Conservation (phyloP, 441 rosid genomes). For the Erodium moschatum region DNA sequence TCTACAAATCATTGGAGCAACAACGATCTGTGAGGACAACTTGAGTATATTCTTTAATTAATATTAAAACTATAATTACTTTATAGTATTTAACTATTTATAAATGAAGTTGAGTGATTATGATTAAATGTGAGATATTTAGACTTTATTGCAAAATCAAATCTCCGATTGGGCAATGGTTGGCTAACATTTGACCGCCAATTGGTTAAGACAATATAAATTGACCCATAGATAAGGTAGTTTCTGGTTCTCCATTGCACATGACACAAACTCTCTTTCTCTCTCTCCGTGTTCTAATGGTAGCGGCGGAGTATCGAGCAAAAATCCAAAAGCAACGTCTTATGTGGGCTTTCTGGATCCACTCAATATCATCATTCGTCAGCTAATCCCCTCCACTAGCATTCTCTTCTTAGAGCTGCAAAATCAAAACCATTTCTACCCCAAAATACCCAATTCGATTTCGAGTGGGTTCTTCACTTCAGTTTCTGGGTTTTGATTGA, state of each 20-base stretch:
- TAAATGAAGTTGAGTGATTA: too few species aligned
- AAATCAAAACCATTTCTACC: background rate
- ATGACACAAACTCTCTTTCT: background rate
- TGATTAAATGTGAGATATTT: too few species aligned
- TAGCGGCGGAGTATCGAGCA: background rate
- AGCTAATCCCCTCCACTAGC: conserved; percentile 3
- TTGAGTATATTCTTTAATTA: too few species aligned
- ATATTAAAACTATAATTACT: too few species aligned
- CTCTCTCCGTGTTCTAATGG: too few species aligned
- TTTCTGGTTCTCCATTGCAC: conserved; percentile 2
- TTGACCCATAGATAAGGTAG: conserved; percentile 6
- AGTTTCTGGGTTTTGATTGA: conserved; percentile 5
- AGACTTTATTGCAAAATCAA: background rate
- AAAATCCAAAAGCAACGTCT: background rate
- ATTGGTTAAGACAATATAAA: background rate
- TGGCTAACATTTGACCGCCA: background rate
- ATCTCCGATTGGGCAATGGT: background rate
- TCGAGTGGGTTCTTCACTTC: background rate
- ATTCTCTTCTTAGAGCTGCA: background rate
- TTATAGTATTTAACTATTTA: too few species aligned
- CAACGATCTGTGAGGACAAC: too few species aligned
- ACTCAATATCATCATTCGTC: background rate
- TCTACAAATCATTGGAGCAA: too few species aligned
- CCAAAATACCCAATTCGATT: conserved; percentile 5
- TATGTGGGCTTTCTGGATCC: conserved; percentile 3